Percentiles rank a stretch among this genome's conserved stretches.
Conservation (phyloP, 495 filamentous ascomycete species). For the Penicillium daleae region DNA sequence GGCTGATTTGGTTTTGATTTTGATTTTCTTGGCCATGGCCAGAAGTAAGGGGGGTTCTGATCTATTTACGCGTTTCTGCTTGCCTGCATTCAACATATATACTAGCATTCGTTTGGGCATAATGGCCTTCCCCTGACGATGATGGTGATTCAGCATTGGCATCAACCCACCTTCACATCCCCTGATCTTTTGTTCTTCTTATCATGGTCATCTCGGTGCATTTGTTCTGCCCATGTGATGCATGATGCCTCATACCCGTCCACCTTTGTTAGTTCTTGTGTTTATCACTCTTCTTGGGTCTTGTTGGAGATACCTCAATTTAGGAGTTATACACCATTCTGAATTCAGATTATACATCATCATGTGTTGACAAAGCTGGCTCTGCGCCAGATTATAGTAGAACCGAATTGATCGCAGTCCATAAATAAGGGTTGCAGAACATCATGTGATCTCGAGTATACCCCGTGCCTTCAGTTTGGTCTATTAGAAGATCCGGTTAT, state of each 20-base stretch:
- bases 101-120: constrained; percentile 15
- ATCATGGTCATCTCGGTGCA: constrained; percentile 14
- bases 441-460: constrained; percentile 3
- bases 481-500: neutral
- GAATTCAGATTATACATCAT: neutral
- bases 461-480: neutral
- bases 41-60: constrained; percentile 7
- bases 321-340: constrained; percentile 12
- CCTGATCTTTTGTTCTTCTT: constrained; percentile 13
- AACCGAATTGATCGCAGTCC: neutral
- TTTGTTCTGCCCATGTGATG: too few relatives aligned
- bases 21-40: constrained; percentile 14
- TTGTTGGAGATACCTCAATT: constrained; percentile 14
- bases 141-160: neutral
- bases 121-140: neutral
- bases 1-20: constrained; percentile 17
- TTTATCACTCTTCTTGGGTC: neutral
- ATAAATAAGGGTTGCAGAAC: neutral
- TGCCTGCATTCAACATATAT: constrained; percentile 6
- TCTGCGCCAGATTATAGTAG: neutral
- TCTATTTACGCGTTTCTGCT: constrained; percentile 7
- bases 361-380: neutral
- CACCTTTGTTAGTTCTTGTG: neutral
- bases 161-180: neutral
- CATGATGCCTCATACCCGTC: constrained; percentile 24